phyloP scores from a whole-genome alignment of 2,329 filamentous ascomycete genomes.

The Aspergillus melleus region DNA sequence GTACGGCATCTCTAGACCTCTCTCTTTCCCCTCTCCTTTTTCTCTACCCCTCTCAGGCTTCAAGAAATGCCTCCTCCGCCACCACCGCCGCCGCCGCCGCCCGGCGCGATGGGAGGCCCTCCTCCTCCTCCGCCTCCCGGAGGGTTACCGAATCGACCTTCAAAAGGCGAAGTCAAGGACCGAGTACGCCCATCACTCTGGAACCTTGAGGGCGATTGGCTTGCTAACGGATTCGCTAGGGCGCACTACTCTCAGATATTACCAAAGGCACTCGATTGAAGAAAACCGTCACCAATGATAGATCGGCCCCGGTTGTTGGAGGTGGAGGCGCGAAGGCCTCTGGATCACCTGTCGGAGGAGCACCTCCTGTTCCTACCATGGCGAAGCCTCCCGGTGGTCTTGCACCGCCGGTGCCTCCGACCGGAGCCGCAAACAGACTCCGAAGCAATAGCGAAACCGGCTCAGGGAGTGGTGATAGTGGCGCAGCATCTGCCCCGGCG shows the following conservation, averaged over 20 bases:
- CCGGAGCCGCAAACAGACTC: conserved; percentile 57
- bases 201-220: not conserved
- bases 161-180: conserved; percentile 55
- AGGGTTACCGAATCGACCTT: conserved; percentile 57
- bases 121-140: conserved; percentile 62
- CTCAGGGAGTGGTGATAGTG: conserved; percentile 44
- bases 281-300: conserved; percentile 88
- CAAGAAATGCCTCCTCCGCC: conserved; percentile 51
- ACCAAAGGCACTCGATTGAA: conserved; percentile 75
- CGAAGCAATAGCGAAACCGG: conserved; percentile 77
- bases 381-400: conserved; percentile 22
- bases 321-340: conserved; percentile 63
- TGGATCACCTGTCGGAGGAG: conserved; percentile 76
- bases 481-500: conserved; percentile 49
- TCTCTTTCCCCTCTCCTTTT: not conserved
- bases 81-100: conserved; percentile 71
- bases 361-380: conserved; percentile 32
- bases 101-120: conserved; percentile 58
- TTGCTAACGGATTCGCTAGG: conserved; percentile 54
- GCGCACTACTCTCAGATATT: conserved; percentile 85
- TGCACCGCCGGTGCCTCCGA: conserved; percentile 64
- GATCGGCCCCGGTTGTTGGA: conserved; percentile 74
- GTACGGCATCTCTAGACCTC: conserved; percentile 1
- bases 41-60: not conserved
- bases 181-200: conserved; percentile 56